A percentile compares a stretch with the other conserved stretches of the same genome.
Conservation (phyloP, 495 filamentous ascomycete genomes). For the Endocarpon pusillum region DNA sequence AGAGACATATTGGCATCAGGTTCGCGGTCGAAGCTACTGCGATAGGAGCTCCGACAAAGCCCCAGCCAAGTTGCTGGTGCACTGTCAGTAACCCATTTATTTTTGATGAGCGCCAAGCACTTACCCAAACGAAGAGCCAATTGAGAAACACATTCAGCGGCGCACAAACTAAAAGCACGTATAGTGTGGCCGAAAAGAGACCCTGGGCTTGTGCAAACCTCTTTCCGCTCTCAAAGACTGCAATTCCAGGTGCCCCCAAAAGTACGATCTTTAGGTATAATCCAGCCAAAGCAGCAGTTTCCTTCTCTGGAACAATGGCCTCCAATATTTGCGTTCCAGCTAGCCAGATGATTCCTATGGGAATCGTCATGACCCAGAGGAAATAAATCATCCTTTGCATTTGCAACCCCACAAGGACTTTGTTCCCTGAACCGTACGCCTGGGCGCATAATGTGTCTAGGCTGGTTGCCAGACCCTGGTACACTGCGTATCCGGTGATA, state of each 20-base stretch:
- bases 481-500: conserved; percentile 54
- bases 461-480: conserved; percentile 52
- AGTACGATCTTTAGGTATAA: conserved; percentile 49
- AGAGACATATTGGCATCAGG: conserved; percentile 32
- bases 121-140: conserved; percentile 50
- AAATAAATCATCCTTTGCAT: conserved; percentile 57
- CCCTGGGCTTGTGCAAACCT: conserved; percentile 59
- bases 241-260: conserved; percentile 49
- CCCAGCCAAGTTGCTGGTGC: conserved; percentile 25
- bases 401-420: conserved; percentile 51
- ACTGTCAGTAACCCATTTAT: not conserved
- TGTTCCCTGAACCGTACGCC: conserved; percentile 54
- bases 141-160: conserved; percentile 50
- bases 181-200: conserved; percentile 48
- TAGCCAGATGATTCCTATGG: conserved; percentile 43
- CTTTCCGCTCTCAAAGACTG: conserved; percentile 52
- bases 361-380: conserved; percentile 42
- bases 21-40: conserved; percentile 35
- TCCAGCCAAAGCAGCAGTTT: conserved; percentile 44
- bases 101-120: not conserved
- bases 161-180: conserved; percentile 45
- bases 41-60: conserved; percentile 41
- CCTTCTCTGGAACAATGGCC: conserved; percentile 40
- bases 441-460: conserved; percentile 61
- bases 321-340: conserved; percentile 37